phyloP scores from a whole-genome alignment of 495 filamentous ascomycete species.

The Daldinia grandis region DNA sequence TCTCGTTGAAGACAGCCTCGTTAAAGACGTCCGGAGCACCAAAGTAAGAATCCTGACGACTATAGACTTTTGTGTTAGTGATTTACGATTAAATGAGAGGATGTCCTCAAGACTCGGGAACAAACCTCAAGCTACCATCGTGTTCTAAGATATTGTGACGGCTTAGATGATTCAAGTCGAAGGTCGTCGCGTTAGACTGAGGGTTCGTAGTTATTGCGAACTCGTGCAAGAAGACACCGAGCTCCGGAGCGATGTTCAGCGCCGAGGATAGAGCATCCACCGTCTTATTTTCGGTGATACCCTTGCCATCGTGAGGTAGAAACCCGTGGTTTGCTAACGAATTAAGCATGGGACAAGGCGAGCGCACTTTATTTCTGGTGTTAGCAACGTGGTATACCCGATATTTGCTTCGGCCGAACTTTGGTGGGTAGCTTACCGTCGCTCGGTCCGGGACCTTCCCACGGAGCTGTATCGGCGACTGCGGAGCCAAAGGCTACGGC shows the following conservation, averaged over 20 bases:
- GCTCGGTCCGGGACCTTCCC: conserved; percentile 23
- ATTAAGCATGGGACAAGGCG: conserved; percentile 54
- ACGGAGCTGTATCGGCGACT: neutral
- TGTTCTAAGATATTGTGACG: conserved; percentile 61
- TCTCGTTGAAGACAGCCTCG: conserved; percentile 57
- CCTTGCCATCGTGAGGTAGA: conserved; percentile 49
- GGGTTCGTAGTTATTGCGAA: conserved; percentile 58
- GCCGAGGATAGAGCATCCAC: conserved; percentile 50
- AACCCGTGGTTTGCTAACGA: conserved; percentile 51
- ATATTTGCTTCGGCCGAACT: conserved; percentile 20
- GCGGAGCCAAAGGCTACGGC: conserved; percentile 26
- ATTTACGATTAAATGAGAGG: neutral
- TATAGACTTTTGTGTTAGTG: conserved; percentile 28
- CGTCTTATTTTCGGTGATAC: conserved; percentile 48
- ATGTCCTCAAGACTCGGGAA: neutral
- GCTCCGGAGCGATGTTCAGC: conserved; percentile 53
- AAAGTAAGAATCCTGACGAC: conserved; percentile 55
- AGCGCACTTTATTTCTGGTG: conserved; percentile 35
- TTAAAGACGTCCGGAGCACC: conserved; percentile 57
- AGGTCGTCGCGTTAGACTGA: conserved; percentile 58
- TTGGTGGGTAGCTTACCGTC: conserved; percentile 38
- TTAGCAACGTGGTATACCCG: conserved; percentile 25
- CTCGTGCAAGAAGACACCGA: conserved; percentile 52
- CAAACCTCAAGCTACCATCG: conserved; percentile 60
- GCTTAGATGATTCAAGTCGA: conserved; percentile 58